These are phyloP conservation scores for Spatholobus suberectus DNA, from an alignment of 306 rosid genomes.

Conservation along the genomic window DNA sequence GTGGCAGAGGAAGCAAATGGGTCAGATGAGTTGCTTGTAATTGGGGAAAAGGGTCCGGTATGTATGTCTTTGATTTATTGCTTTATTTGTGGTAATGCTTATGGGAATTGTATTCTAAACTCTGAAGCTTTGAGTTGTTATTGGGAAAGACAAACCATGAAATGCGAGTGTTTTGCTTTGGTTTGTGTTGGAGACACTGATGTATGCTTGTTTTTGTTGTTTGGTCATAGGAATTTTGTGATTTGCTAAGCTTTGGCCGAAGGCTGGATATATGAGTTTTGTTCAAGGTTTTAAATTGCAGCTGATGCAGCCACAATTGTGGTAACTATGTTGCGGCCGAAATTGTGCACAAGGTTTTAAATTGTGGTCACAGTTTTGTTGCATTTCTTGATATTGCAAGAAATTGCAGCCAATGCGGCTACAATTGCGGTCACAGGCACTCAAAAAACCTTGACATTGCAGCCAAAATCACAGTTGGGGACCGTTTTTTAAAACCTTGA, in stretches of 20 bases:
- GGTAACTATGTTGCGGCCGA: too few species aligned
- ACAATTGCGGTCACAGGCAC: not conserved
- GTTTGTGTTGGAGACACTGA: not conserved
- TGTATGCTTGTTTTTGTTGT: conserved; percentile 22
- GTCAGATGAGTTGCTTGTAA: conserved; percentile 72
- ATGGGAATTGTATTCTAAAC: not conserved
- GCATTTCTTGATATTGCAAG: not conserved
- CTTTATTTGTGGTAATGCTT: too few species aligned
- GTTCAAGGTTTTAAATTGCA: too few species aligned
- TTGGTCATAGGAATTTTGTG: not conserved
- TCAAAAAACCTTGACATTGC: not conserved
- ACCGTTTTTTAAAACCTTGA: too few species aligned
- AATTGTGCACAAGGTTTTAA: too few species aligned
- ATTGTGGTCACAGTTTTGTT: too few species aligned
- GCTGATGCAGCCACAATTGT: too few species aligned
- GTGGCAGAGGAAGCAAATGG: conserved; percentile 44
- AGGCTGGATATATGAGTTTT: not conserved
- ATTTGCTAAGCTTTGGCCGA: not conserved
- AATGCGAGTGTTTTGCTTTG: not conserved
- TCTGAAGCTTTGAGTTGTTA: not conserved
- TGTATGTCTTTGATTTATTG: not conserved
- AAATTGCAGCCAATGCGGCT: not conserved
- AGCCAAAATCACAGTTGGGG: too few species aligned
- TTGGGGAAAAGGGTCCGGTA: conserved; percentile 90
- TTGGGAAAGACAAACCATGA: not conserved